These are phyloP conservation scores for Trichopus zeylanicus DNA, from an alignment of 116 monocot species.

Conservation along the genomic window DNA sequence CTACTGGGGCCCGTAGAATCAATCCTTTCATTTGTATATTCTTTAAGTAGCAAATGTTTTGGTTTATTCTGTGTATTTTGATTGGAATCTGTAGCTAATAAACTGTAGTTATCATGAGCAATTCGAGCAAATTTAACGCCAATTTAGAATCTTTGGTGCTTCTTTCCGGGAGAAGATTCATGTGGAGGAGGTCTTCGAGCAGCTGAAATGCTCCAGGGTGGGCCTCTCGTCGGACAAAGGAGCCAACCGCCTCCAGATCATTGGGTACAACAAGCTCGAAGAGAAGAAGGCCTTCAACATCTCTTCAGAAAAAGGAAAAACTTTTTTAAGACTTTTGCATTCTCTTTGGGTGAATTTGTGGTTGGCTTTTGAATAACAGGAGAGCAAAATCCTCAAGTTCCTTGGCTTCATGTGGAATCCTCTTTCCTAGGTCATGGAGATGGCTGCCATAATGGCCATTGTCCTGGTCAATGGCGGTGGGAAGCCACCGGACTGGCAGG, in stretches of 20 bases:
- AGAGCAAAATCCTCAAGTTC: constrained; percentile 55
- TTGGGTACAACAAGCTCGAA: constrained; percentile 7
- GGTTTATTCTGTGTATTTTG: too few species aligned
- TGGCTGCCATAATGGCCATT: constrained; percentile 51
- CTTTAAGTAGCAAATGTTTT: too few species aligned
- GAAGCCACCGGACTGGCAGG: constrained; percentile 42
- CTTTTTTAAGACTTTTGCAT: too few species aligned
- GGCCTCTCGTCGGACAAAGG: constrained; percentile 2
- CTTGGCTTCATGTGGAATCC: constrained; percentile 69
- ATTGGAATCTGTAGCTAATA: too few species aligned
- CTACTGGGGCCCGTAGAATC: too few species aligned
- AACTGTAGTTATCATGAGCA: too few species aligned
- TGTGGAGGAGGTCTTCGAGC: constrained; percentile 3
- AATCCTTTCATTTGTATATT: too few species aligned
- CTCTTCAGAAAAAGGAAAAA: too few species aligned
- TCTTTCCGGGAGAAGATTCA: background rate
- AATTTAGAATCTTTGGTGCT: too few species aligned
- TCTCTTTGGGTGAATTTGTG: too few species aligned
- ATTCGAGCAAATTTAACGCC: too few species aligned
- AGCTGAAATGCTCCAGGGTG: constrained; percentile 10
- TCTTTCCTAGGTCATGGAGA: constrained; percentile 50
- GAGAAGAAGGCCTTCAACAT: too few species aligned
- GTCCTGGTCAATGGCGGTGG: constrained; percentile 46
- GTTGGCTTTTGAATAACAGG: constrained; percentile 19
- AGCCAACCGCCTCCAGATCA: constrained; percentile 3